A percentile compares a stretch with the other conserved stretches of the same genome.
phyloP scores from a whole-genome alignment of 768 basidiomycete genomes.

The Boletus reticuloceps region DNA sequence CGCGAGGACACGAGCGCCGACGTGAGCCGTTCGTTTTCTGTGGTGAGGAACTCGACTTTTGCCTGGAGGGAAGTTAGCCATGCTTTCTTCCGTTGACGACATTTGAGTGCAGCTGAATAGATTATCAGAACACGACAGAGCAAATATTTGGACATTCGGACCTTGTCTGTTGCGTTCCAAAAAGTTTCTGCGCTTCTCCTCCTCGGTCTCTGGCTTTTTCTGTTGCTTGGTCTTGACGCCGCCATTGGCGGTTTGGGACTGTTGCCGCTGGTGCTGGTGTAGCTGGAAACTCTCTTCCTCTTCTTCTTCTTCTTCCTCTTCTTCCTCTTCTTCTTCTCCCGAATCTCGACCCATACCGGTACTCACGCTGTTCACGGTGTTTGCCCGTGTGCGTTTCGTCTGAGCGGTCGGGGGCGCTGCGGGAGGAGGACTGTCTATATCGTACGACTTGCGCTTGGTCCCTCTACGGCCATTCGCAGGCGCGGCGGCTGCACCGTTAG shows the following conservation, averaged over 20 bases:
- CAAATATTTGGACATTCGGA: constrained; percentile 28
- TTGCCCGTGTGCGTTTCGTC: constrained; percentile 39
- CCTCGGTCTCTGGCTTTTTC: constrained; percentile 94
- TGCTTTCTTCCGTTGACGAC: constrained; percentile 98
- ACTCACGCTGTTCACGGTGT: constrained; percentile 31
- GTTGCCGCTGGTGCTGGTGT: constrained; percentile 23
- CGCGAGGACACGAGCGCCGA: constrained; percentile 82
- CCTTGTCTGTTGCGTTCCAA: constrained; percentile 97
- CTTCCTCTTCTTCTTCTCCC: constrained; percentile 36
- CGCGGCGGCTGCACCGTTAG: constrained; percentile 37
- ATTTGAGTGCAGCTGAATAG: constrained; percentile 87
- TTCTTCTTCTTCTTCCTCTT: constrained; percentile 41
- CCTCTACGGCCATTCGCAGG: constrained; percentile 43
- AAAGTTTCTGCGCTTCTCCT: constrained; percentile 97
- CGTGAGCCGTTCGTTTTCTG: constrained; percentile 93
- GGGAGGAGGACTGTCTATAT: constrained; percentile 40
- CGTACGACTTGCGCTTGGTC: constrained; percentile 69
- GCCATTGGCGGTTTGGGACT: constrained; percentile 1
- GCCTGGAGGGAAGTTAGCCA: constrained; percentile 93
- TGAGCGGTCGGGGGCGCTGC: constrained; percentile 22
- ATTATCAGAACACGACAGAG: constrained; percentile 3
- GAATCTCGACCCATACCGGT: constrained; percentile 37
- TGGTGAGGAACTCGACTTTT: constrained; percentile 88
- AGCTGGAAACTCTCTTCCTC: constrained; percentile 17
- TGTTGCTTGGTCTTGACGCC: constrained; percentile 24